Conservation (phyloP, 2,329 filamentous ascomycete genomes). For the Pseudocercospora crystallina region DNA sequence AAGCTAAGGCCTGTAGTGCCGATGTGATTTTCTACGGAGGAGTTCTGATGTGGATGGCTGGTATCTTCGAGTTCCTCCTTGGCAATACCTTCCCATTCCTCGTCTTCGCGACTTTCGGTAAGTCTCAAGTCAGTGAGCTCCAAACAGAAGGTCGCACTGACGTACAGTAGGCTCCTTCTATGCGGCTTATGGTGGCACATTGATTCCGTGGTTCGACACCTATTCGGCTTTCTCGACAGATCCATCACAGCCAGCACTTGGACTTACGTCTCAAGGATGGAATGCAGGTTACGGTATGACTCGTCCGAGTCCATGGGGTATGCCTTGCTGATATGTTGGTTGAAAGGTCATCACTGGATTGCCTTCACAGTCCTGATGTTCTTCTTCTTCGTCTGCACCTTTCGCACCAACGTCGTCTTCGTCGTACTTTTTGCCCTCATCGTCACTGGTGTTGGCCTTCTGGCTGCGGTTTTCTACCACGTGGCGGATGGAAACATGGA, state of each 20-base stretch:
- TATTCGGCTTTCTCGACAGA: constrained; percentile 19
- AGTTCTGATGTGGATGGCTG: constrained; percentile 23
- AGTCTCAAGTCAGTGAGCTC: background rate
- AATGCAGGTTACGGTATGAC: constrained; percentile 17
- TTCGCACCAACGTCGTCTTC: constrained; percentile 23
- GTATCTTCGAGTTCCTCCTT: constrained; percentile 22
- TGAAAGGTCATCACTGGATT: constrained; percentile 20
- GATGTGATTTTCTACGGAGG: constrained; percentile 24
- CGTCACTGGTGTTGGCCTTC: constrained; percentile 8
- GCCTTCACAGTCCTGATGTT: constrained; percentile 22
- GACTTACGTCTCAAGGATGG: constrained; percentile 10
- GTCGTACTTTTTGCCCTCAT: constrained; percentile 19
- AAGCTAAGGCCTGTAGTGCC: constrained; percentile 8
- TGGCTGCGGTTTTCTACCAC: constrained; percentile 21
- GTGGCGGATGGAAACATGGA: constrained; percentile 14
- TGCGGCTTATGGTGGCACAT: constrained; percentile 16
- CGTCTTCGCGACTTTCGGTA: constrained; percentile 25
- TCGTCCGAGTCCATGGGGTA: background rate
- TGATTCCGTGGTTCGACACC: constrained; percentile 20
- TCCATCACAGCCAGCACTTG: constrained; percentile 11
- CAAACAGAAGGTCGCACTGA: constrained; percentile 1
- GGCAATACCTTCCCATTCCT: constrained; percentile 26
- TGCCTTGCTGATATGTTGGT: background rate
- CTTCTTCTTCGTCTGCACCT: constrained; percentile 22
- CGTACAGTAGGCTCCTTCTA: constrained; percentile 19